A percentile compares a stretch with the other conserved stretches of the same genome.
phyloP scores from a whole-genome alignment of 805 yeast genomes.

The Dipodascus geniculatus region DNA sequence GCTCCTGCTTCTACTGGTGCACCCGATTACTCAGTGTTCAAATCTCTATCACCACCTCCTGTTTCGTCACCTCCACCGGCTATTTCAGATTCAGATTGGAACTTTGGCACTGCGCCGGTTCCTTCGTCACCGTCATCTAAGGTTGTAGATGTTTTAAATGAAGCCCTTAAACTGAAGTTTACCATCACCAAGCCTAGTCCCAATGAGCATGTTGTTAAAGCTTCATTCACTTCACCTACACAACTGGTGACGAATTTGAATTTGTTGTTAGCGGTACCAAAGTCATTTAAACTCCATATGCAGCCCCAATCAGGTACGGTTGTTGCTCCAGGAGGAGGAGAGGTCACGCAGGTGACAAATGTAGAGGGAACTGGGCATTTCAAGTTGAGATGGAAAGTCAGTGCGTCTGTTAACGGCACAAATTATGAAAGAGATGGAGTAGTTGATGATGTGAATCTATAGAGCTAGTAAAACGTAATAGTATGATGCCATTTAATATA shows the following conservation, averaged over 20 bases:
- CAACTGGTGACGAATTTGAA: constrained; percentile 38
- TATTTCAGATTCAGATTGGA: neutral
- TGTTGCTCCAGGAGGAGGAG: constrained; percentile 45
- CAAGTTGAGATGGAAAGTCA: constrained; percentile 2
- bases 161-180: neutral
- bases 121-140: neutral
- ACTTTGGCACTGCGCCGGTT: constrained; percentile 1
- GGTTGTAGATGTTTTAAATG: neutral
- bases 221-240: constrained; percentile 5
- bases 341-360: constrained; percentile 33
- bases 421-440: neutral
- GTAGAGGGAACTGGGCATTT: constrained; percentile 13
- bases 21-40: constrained; percentile 22
- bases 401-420: constrained; percentile 6
- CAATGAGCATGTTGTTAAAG: neutral
- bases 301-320: constrained; percentile 49
- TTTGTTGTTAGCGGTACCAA: constrained; percentile 63
- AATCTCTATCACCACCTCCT: constrained; percentile 7
- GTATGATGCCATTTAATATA: neutral
- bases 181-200: neutral
- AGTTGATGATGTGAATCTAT: neutral
- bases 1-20: constrained; percentile 1
- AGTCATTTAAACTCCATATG: constrained; percentile 42
- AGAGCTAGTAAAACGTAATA: neutral
- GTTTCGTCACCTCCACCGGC: neutral